Percentiles rank a stretch among this genome's conserved stretches.
These are phyloP conservation scores for Neurospora cerealis DNA, from an alignment of 495 filamentous ascomycete species.

Conservation along the genomic window DNA sequence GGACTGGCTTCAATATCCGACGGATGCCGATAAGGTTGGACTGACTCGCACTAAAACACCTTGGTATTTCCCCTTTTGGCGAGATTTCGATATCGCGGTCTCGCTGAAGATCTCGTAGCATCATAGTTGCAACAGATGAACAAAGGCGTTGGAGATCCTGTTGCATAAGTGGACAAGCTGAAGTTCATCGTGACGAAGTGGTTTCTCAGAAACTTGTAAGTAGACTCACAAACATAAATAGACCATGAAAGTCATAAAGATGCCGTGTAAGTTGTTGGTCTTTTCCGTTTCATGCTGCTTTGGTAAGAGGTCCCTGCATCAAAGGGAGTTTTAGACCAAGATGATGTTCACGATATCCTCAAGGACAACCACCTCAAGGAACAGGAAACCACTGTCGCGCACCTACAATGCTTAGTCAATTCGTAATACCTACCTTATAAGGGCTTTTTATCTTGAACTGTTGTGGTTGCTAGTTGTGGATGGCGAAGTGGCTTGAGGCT, in stretches of 20 bases:
- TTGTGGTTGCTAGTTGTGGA: neutral
- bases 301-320: neutral
- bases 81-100: neutral
- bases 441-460: neutral
- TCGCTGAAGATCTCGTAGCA: neutral
- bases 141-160: neutral
- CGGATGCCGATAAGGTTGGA: neutral
- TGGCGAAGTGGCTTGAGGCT: neutral
- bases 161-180: neutral
- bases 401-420: neutral
- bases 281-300: neutral
- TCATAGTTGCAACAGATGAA: neutral
- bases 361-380: neutral
- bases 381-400: neutral
- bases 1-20: neutral
- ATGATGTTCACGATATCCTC: neutral
- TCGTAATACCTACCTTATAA: neutral
- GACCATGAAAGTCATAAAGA: neutral
- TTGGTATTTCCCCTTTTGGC: neutral
- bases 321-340: neutral
- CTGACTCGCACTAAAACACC: neutral
- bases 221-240: no score
- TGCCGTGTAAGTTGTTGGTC: neutral
- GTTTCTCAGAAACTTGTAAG: no score
- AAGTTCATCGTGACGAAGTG: neutral